These are phyloP conservation scores for Fusarium sp. DNA, from an alignment of 2,329 filamentous ascomycete genomes.

Conservation along the genomic window DNA sequence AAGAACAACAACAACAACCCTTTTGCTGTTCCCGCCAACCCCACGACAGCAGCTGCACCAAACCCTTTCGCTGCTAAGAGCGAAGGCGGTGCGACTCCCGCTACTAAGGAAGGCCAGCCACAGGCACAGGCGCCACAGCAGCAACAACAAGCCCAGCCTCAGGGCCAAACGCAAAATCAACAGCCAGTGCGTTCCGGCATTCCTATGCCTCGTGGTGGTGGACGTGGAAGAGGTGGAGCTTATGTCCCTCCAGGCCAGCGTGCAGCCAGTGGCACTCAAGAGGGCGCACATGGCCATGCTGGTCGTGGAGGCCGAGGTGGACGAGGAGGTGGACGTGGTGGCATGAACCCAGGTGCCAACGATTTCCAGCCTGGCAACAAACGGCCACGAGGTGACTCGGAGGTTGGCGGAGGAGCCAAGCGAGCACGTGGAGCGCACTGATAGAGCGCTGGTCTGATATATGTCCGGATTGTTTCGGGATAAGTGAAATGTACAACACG, in stretches of 20 bases:
- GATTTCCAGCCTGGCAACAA: constrained; percentile 72
- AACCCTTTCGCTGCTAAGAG: constrained; percentile 50
- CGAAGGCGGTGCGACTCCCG: constrained; percentile 31
- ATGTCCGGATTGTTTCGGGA: constrained; percentile 6
- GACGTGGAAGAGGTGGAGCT: constrained; percentile 55
- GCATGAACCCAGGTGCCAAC: constrained; percentile 64
- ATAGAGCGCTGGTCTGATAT: constrained; percentile 21
- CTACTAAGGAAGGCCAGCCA: constrained; percentile 33
- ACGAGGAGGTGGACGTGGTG: constrained; percentile 60
- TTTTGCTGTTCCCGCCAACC: constrained; percentile 48
- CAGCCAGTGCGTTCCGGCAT: constrained; percentile 54
- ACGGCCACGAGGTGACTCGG: constrained; percentile 67
- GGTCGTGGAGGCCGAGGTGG: constrained; percentile 56
- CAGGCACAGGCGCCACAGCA: constrained; percentile 37
- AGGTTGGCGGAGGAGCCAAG: constrained; percentile 59
- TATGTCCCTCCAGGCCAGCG: constrained; percentile 57
- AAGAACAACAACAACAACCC: constrained; percentile 52
- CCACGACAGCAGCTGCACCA: constrained; percentile 27
- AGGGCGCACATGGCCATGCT: constrained; percentile 51
- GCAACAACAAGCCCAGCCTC: constrained; percentile 31
- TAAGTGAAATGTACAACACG: constrained; percentile 44
- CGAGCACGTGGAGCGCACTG: constrained; percentile 58
- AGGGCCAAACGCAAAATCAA: constrained; percentile 29
- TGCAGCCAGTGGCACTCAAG: constrained; percentile 53
- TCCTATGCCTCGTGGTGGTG: constrained; percentile 59